phyloP scores from a whole-genome alignment of 108 stramenopile species.

The Cyclotella atomus region DNA sequence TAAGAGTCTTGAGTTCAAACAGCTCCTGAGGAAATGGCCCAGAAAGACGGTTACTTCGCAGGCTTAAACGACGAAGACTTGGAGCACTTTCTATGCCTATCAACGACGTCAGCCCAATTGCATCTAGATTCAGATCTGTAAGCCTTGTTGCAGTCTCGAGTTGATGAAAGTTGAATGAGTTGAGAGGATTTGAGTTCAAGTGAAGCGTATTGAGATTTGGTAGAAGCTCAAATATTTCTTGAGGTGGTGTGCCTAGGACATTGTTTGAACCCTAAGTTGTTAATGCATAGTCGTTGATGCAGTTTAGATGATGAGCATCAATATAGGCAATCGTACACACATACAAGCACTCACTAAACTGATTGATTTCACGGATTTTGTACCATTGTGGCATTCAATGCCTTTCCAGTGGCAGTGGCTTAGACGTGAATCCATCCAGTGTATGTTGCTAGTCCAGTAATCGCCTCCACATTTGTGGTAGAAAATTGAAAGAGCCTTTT shows the following conservation, averaged over 20 bases:
- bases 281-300: too few species aligned
- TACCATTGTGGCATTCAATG: slow-evolving; percentile 23
- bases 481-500: slow-evolving; percentile 12
- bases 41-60: slow-evolving; percentile 35
- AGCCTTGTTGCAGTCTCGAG: slow-evolving; percentile 26
- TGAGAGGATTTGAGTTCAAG: slow-evolving; percentile 33
- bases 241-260: slow-evolving; percentile 19
- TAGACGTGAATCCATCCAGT: slow-evolving; percentile 23
- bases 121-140: slow-evolving; percentile 34
- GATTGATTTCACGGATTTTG: slow-evolving; percentile 27
- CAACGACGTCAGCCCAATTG: slow-evolving; percentile 22
- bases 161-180: slow-evolving; percentile 34
- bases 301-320: neutral
- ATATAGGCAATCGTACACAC: neutral
- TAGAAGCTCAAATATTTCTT: slow-evolving; percentile 29
- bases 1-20: slow-evolving; percentile 27
- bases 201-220: slow-evolving; percentile 29
- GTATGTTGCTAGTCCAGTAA: slow-evolving; percentile 24
- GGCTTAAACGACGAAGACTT: slow-evolving; percentile 15
- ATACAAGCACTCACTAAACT: neutral
- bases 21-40: slow-evolving; percentile 40
- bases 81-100: slow-evolving; percentile 24
- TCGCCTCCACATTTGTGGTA: slow-evolving; percentile 27
- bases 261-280: slow-evolving; percentile 36
- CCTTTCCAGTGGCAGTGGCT: slow-evolving; percentile 33